These are phyloP conservation scores for Zymoseptoria tritici DNA, from an alignment of 2,329 filamentous ascomycete species.

Conservation along the genomic window DNA sequence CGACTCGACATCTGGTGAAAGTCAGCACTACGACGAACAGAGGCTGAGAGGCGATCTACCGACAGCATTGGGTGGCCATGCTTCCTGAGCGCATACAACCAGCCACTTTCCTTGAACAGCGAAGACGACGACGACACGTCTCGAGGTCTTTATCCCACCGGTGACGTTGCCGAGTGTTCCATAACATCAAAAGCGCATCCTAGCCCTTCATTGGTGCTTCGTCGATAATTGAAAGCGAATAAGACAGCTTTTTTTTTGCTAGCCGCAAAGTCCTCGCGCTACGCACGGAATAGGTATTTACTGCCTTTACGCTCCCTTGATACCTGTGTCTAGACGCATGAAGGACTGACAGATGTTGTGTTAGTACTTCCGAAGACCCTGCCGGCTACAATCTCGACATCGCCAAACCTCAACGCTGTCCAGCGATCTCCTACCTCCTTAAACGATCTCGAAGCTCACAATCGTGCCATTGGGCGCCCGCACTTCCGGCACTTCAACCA, in stretches of 20 bases:
- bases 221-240: constrained; percentile 12
- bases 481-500: constrained; percentile 12
- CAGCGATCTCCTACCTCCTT: constrained; percentile 8
- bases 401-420: constrained; percentile 3
- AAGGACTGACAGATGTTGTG: background rate
- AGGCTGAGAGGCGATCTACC: background rate
- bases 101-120: background rate
- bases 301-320: constrained; percentile 2
- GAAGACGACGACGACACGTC: constrained; percentile 1
- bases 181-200: background rate
- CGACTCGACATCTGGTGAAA: background rate
- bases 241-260: constrained; percentile 10
- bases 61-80: background rate
- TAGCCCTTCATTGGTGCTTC: constrained; percentile 15
- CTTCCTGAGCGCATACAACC: background rate
- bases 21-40: background rate
- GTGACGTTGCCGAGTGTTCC: constrained; percentile 6
- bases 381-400: background rate
- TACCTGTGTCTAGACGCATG: background rate
- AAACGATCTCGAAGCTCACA: constrained; percentile 1
- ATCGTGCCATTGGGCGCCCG: constrained; percentile 15
- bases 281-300: constrained; percentile 15
- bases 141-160: background rate
- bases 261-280: constrained; percentile 13
- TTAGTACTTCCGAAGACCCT: background rate